phyloP scores from a whole-genome alignment of 2,329 filamentous ascomycete species.

The Penicillium brevicompactum region DNA sequence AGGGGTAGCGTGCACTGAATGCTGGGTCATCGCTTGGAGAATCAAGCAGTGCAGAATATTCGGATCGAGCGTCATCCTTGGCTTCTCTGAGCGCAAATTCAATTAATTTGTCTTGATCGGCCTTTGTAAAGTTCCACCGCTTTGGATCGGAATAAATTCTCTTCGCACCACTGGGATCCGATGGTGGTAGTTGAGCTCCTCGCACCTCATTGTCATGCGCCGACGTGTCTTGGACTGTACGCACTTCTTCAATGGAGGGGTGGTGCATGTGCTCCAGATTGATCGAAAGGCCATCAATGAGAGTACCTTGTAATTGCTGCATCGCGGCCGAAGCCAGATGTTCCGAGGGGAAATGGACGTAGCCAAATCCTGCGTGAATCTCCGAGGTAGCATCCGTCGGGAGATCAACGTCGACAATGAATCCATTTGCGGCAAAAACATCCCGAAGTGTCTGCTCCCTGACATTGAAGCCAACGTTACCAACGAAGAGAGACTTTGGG shows the following conservation, averaged over 20 bases:
- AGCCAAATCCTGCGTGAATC: constrained; percentile 44
- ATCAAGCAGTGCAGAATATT: constrained; percentile 31
- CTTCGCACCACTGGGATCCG: neutral
- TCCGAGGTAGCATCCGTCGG: constrained; percentile 35
- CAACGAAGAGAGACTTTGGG: constrained; percentile 40
- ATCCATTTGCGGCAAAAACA: constrained; percentile 41
- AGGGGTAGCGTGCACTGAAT: constrained; percentile 38
- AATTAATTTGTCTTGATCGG: neutral
- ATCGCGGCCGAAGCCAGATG: constrained; percentile 40
- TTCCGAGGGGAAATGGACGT: constrained; percentile 38
- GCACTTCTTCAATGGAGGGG: constrained; percentile 22
- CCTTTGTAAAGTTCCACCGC: too few relatives aligned
- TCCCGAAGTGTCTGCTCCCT: constrained; percentile 38
- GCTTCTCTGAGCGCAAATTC: too few relatives aligned
- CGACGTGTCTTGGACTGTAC: constrained; percentile 3
- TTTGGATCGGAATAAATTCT: neutral
- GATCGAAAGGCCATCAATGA: constrained; percentile 43
- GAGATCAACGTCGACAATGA: constrained; percentile 38
- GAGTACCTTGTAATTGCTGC: constrained; percentile 37
- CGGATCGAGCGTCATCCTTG: neutral
- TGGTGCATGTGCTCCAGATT: constrained; percentile 43
- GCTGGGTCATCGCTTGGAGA: constrained; percentile 32
- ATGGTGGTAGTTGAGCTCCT: neutral
- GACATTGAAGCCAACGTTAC: constrained; percentile 43
- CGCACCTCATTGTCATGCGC: neutral